Conservation (phyloP, 345 rosid genomes). For the Salix exigua region DNA sequence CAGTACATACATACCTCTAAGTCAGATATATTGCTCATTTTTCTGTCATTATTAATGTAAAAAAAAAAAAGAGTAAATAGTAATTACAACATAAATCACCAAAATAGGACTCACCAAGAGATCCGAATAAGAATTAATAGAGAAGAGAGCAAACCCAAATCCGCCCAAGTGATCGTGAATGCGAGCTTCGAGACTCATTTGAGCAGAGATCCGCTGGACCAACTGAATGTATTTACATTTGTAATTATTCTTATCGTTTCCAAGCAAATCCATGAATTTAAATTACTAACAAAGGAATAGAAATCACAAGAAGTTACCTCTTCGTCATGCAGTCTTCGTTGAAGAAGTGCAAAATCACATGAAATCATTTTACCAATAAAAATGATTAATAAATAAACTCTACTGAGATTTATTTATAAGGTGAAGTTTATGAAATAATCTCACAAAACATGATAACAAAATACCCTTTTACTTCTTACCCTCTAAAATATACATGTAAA, state of each 20-base stretch:
- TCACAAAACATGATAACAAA: no score
- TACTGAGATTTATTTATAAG: no score
- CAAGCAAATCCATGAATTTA: background rate
- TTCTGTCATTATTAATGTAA: background rate
- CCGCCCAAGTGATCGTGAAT: background rate
- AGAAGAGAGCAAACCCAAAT: conserved; percentile 14
- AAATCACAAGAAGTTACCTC: conserved; percentile 11
- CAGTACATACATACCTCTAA: background rate
- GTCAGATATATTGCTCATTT: background rate
- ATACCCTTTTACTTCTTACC: no score
- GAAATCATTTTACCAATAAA: no score
- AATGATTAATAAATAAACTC: no score
- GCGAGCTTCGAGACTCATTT: conserved; percentile 11
- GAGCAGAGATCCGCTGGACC: conserved; percentile 3
- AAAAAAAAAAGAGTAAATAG: background rate
- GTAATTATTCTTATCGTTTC: background rate
- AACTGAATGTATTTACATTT: conserved; percentile 2
- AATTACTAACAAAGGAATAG: background rate
- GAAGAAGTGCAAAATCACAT: background rate
- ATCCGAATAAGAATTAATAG: background rate
- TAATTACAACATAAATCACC: no score
- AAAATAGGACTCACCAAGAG: background rate
- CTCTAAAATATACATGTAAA: no score
- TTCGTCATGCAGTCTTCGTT: conserved; percentile 1
- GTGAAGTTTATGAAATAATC: no score